Evolutionary conservation across 2,329 filamentous ascomycete species (phyloP).

Genomic region (Pseudocercospora cruenta): DNA sequence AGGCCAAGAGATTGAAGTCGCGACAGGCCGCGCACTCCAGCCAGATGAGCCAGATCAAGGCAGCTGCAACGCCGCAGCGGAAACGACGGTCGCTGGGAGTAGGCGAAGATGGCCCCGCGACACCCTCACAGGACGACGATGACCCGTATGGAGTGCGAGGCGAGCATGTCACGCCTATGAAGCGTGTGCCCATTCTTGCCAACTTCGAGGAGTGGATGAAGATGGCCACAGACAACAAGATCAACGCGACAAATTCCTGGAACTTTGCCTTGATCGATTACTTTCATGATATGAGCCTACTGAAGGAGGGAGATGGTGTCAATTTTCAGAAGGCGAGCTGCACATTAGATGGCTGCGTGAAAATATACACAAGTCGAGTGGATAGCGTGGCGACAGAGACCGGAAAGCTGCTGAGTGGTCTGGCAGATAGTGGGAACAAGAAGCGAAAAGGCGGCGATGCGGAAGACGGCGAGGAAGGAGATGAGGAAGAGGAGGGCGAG

Average conservation of each 20-base stretch:
- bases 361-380: conserved; percentile 97
- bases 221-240: conserved; percentile 97
- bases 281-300: conserved; percentile 97
- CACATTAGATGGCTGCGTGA: conserved; percentile 95
- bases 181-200: conserved; percentile 89
- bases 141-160: conserved; percentile 61
- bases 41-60: conserved; percentile 89
- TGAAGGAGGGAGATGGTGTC: conserved; percentile 94
- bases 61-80: conserved; percentile 65
- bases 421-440: conserved; percentile 80
- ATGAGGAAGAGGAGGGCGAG: conserved; percentile 62
- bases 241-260: conserved; percentile 98
- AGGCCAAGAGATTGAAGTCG: conserved; percentile 82
- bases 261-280: conserved; percentile 99
- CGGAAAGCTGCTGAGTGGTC: conserved; percentile 86
- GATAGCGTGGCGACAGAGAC: conserved; percentile 98
- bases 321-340: conserved; percentile 99
- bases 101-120: conserved; percentile 52
- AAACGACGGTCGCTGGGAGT: conserved; percentile 40
- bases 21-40: conserved; percentile 86
- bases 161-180: conserved; percentile 87
- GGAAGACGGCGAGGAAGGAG: conserved; percentile 63
- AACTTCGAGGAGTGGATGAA: conserved; percentile 99
- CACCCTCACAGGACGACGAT: conserved; percentile 55
- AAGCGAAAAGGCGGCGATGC: conserved; percentile 58